Conservation (phyloP, 2,329 filamentous ascomycete genomes). For the Diaporthe vaccinii region DNA sequence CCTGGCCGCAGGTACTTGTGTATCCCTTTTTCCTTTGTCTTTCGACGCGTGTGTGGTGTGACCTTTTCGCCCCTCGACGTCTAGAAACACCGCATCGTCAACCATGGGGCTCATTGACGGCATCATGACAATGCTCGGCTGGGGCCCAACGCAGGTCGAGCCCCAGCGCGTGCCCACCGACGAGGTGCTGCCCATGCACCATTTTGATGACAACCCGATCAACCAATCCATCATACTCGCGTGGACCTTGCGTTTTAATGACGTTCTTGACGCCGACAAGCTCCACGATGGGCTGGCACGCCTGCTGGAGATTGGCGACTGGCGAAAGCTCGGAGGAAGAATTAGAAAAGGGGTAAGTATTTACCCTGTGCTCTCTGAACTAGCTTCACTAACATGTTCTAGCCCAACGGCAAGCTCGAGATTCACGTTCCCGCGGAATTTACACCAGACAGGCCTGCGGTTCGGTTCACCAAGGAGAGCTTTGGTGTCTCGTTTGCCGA, state of each 20-base stretch:
- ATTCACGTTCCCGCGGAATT: constrained; percentile 51
- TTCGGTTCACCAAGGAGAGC: constrained; percentile 55
- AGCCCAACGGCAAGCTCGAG: constrained; percentile 47
- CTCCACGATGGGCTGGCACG: constrained; percentile 52
- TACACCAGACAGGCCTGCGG: constrained; percentile 52
- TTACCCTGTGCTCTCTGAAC: neutral
- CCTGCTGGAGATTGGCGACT: constrained; percentile 58
- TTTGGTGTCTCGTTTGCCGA: constrained; percentile 54
- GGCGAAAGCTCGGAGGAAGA: constrained; percentile 61
- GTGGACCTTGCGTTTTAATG: constrained; percentile 58
- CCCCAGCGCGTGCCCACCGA: constrained; percentile 43
- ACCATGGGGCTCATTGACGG: constrained; percentile 4
- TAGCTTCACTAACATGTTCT: constrained; percentile 11
- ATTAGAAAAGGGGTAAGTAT: constrained; percentile 47
- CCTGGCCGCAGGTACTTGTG: neutral
- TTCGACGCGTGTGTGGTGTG: neutral
- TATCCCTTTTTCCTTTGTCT: neutral
- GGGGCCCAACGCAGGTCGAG: neutral
- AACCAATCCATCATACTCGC: constrained; percentile 47
- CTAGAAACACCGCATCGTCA: neutral
- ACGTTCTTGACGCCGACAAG: constrained; percentile 59
- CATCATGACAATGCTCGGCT: constrained; percentile 5
- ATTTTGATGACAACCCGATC: constrained; percentile 48
- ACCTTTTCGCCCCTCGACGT: neutral
- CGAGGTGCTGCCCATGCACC: constrained; percentile 50